Evolutionary conservation across 495 filamentous ascomycete species (phyloP), one percentile per base, ranked within the genome.

Genomic region (Hamigera avellanea): DNA sequence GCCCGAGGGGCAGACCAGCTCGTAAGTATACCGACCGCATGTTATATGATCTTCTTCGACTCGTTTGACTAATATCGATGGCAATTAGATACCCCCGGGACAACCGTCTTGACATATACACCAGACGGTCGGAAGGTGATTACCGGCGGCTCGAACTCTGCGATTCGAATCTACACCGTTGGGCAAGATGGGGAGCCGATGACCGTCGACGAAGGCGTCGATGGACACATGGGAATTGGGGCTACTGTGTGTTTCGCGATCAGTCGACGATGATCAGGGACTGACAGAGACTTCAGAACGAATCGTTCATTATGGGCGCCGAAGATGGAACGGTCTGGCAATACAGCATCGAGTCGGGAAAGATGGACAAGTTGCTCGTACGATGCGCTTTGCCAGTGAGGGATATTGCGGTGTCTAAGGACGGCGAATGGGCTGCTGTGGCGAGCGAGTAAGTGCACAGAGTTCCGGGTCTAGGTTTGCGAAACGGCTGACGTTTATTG

Each of bases 281-380:
- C 32, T 43, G 6, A 39, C 10, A 15, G 5, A 13, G 5, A 6
- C 40, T 17, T 19, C 39, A 82, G 70, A 78, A 93, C 57, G 76
- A 82, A 41, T 82, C 79, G 51, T 93, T 95, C 61, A 70, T 95
- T 25, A 70, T 81, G 40, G 88, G 87, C 19, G 80, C 83, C 14
- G 91, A 98, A 56, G 87, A 96, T 67, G 93, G 91, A 41, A 87
- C 82, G 19, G 86, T 98, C 43, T 88, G 76, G 61, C 73, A 83
- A 44, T 96, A 91, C 62, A 80, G 81, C 12, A 67, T 93, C 36
- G 61, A 73, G 31, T 73, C 73, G n/a, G 86, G 85, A 39, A 56
- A 71, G 34, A 80, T 89, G 57, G 80, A 87, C 26, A 75, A 76
- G 42, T 77, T 91, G 35, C 72, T 96, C 26, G 72, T 86, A 1